Percentiles rank a stretch among this genome's conserved stretches.
Conservation (phyloP, 2,329 filamentous ascomycete species). For the Fusarium odoratissimum region DNA sequence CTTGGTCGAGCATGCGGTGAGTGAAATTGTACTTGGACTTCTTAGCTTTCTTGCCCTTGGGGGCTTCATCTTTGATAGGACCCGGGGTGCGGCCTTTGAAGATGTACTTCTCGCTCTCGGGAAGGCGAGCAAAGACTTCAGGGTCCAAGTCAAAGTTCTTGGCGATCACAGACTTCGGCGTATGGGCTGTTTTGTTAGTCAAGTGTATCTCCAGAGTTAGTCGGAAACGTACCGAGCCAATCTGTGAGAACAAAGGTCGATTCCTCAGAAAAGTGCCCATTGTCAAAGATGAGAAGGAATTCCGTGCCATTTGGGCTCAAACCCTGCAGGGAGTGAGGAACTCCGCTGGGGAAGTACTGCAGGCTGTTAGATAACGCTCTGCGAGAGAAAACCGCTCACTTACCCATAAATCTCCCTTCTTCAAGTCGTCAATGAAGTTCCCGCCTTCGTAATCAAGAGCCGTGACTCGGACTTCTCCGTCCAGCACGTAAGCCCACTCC, state of each 20-base stretch:
- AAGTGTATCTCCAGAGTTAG: fast-evolving
- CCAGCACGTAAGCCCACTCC: conserved; percentile 81
- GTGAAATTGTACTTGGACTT: conserved; percentile 76
- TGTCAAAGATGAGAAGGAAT: conserved; percentile 62
- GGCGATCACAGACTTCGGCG: conserved; percentile 75
- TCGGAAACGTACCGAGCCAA: conserved; percentile 67
- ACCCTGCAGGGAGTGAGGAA: conserved; percentile 82
- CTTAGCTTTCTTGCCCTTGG: conserved; percentile 70
- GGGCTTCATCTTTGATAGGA: conserved; percentile 73
- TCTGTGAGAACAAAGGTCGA: conserved; percentile 80
- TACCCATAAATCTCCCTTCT: conserved; percentile 75
- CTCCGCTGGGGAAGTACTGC: conserved; percentile 78
- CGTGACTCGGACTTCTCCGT: conserved; percentile 77
- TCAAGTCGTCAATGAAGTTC: conserved; percentile 80
- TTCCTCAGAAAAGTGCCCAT: conserved; percentile 65
- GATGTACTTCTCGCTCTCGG: conserved; percentile 78
- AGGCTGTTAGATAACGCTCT: fast-evolving
- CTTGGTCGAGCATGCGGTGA: conserved; percentile 77
- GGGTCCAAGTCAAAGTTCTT: conserved; percentile 81
- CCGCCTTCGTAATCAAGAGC: conserved; percentile 80
- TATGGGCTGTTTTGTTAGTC: conserved; percentile 64
- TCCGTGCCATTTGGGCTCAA: conserved; percentile 70
- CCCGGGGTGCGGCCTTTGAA: conserved; percentile 76
- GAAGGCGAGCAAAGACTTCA: conserved; percentile 76
- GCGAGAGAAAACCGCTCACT: background rate